A percentile compares a stretch with the other conserved stretches of the same genome.
These are phyloP conservation scores for Pyricularia sp. DNA, from an alignment of 2,329 filamentous ascomycete species.

Conservation along the genomic window DNA sequence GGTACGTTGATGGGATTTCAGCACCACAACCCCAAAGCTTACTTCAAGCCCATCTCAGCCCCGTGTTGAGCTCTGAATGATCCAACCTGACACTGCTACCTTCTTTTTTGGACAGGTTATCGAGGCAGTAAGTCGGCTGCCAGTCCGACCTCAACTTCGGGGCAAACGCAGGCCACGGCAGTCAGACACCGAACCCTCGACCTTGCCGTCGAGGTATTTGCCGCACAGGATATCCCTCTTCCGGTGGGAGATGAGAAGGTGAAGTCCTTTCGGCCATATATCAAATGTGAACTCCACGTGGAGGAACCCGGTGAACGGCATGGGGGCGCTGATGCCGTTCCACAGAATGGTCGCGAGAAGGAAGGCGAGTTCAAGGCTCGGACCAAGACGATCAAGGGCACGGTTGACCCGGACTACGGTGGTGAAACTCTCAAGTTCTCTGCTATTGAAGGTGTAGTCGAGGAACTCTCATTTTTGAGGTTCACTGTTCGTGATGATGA, in stretches of 20 bases:
- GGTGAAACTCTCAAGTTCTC: slow-evolving; percentile 50
- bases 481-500: slow-evolving; percentile 88
- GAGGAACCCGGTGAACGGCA: slow-evolving; percentile 37
- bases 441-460: slow-evolving; percentile 45
- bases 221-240: slow-evolving; percentile 66
- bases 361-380: slow-evolving; percentile 43
- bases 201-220: slow-evolving; percentile 64
- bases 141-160: slow-evolving; percentile 19
- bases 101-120: slow-evolving; percentile 20
- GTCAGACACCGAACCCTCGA: slow-evolving; percentile 51
- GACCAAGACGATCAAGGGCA: slow-evolving; percentile 47
- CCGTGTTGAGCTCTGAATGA: neutral
- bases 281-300: slow-evolving; percentile 77
- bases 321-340: slow-evolving; percentile 26
- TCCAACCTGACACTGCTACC: slow-evolving; percentile 2
- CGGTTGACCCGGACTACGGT: slow-evolving; percentile 48
- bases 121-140: slow-evolving; percentile 22
- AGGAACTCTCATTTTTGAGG: slow-evolving; percentile 63
- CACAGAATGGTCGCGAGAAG: slow-evolving; percentile 34
- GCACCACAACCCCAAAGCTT: neutral
- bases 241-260: slow-evolving; percentile 40
- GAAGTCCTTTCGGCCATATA: slow-evolving; percentile 63
- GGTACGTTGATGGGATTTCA: slow-evolving; percentile 19
- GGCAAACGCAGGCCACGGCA: slow-evolving; percentile 14
- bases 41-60: neutral